Conservation (phyloP, 2,329 filamentous ascomycete species). For the Aureobasidium sp. region DNA sequence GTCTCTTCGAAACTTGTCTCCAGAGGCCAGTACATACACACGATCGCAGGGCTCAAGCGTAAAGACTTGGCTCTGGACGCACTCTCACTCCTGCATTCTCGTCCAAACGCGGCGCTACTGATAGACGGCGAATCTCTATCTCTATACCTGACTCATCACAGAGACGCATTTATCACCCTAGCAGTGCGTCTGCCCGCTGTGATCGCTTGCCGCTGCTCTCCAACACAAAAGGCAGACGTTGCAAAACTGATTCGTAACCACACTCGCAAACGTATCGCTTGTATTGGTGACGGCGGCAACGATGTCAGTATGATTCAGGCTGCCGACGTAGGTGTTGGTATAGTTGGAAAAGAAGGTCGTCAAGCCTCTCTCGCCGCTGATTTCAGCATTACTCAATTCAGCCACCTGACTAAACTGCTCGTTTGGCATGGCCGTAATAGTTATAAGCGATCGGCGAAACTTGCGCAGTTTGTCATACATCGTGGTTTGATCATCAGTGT, state of each 20-base stretch:
- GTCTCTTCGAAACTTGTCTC: constrained; percentile 91
- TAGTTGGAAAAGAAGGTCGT: constrained; percentile 93
- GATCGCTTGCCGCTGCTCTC: constrained; percentile 92
- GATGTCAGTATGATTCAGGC: constrained; percentile 99
- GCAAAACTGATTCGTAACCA: constrained; percentile 82
- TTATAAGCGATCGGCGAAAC: constrained; percentile 91
- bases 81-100: constrained; percentile 79
- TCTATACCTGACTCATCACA: constrained; percentile 75
- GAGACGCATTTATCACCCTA: constrained; percentile 76
- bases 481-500: constrained; percentile 91
- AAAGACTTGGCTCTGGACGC: constrained; percentile 82
- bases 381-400: constrained; percentile 94
- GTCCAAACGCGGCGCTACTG: constrained; percentile 77
- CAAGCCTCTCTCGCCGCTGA: constrained; percentile 93
- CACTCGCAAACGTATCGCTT: constrained; percentile 93
- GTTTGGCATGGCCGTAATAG: constrained; percentile 98
- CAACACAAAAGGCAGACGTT: constrained; percentile 92
- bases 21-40: constrained; percentile 91
- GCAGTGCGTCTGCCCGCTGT: constrained; percentile 86
- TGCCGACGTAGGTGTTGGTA: constrained; percentile 93
- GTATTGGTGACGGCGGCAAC: constrained; percentile 96
- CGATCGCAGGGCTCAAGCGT: constrained; percentile 66
- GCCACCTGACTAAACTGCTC: constrained; percentile 89
- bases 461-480: constrained; percentile 97
- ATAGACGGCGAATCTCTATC: constrained; percentile 90